Base-by-base conservation (phyloP, 345 rosid genomes). In the Punica granatum region DNA sequence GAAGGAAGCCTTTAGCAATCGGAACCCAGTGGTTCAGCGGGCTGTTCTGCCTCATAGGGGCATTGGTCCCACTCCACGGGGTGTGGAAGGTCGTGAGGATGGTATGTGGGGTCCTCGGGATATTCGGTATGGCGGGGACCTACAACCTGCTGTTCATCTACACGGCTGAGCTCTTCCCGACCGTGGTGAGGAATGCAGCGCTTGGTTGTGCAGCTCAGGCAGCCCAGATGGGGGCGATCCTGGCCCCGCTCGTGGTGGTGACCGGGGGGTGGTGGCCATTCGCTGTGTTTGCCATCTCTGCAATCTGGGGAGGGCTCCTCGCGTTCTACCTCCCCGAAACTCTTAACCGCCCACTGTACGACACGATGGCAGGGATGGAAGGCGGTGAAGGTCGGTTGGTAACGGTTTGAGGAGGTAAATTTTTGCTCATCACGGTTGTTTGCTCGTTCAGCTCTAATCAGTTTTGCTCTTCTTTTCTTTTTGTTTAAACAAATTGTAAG, bases 181-280 rank as follows among this genome's bases (percentile, higher is more conserved):
- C 98, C 0, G 97, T 89, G 68, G 97, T 90, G 69, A 86, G 98
- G 76, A 93, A 90, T 49, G 97, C 92, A 0, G 96, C 98, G 0
- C 85, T 93, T 16, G 97, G 98, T 1, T 81, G 86, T 25, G 87
- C 96, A 3, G 79, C 98, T 28, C 98, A 90, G 66, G 89, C 92
- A 9, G 74, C 88, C 4, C 96, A 93, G 61, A 82, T 88, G 84
- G 97, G 98, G 33, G 98, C 98, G 16, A 90, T 93, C 21, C 64
- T 90, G 70, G 92, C 94, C 18, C 98, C 98, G 0, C 60, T 93
- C 31, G 94, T 93, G 70, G 98, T 93, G 72, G 90, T 86, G 70
- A 63, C 85, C 74, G 96, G 96, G 0, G 90, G 89, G 0, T 78
- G 77, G 5, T 32, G 83, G 10, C 96, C 98, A 6, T 93, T 93